Percentiles rank a stretch among this genome's conserved stretches.
These are phyloP conservation scores for Thielaviopsis musarum DNA, from an alignment of 2,329 filamentous ascomycete species.

Conservation along the genomic window DNA sequence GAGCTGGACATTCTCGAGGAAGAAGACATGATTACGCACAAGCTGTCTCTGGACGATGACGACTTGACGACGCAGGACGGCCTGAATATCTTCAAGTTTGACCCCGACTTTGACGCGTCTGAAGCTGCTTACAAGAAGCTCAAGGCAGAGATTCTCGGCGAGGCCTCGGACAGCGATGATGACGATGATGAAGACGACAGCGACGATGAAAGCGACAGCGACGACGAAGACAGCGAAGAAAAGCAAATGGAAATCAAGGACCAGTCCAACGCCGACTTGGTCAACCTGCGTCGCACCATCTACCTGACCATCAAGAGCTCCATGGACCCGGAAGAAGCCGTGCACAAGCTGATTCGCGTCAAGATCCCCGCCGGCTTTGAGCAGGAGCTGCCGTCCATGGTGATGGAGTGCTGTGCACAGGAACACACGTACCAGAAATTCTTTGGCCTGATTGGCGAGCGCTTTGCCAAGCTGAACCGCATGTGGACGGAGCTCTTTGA, in stretches of 20 bases:
- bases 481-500: constrained; percentile 91
- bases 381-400: constrained; percentile 83
- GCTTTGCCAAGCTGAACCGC: constrained; percentile 89
- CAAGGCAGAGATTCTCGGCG: constrained; percentile 85
- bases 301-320: constrained; percentile 97
- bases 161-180: constrained; percentile 72
- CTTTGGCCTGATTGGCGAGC: constrained; percentile 83
- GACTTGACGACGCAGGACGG: constrained; percentile 72
- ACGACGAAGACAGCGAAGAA: constrained; percentile 61
- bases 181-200: constrained; percentile 41
- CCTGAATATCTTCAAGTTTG: constrained; percentile 91
- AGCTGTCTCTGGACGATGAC: constrained; percentile 56
- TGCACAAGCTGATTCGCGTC: constrained; percentile 93
- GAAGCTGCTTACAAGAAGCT: constrained; percentile 80
- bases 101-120: constrained; percentile 75
- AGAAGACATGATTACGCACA: constrained; percentile 93
- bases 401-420: constrained; percentile 91
- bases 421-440: constrained; percentile 97
- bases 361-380: constrained; percentile 76
- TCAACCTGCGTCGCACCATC: constrained; percentile 83
- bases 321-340: constrained; percentile 89
- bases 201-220: constrained; percentile 51
- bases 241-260: constrained; percentile 92
- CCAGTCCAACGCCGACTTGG: constrained; percentile 87
- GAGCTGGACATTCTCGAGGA: constrained; percentile 93